These are phyloP conservation scores for Debaryomycetaceae sp. DNA, from an alignment of 1,139 yeast genomes.

Conservation along the genomic window DNA sequence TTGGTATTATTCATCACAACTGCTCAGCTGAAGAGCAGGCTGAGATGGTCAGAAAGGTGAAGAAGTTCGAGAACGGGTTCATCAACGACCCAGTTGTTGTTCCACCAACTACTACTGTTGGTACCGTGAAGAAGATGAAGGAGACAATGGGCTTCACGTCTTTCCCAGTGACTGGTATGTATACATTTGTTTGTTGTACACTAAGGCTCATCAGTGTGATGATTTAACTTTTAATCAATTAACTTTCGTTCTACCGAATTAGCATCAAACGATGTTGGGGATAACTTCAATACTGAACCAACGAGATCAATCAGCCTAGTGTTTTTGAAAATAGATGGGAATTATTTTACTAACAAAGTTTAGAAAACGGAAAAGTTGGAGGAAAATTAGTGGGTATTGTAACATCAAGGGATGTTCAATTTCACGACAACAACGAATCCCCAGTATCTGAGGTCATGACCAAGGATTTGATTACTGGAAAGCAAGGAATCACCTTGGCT, in stretches of 20 bases:
- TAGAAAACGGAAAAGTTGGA: slow-evolving; percentile 82
- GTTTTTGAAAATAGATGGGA: background rate
- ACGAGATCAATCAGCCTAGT: background rate
- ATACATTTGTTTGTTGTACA: slow-evolving; percentile 11
- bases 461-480: slow-evolving; percentile 78
- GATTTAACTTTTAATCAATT: slow-evolving; percentile 51
- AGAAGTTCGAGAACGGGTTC: slow-evolving; percentile 96
- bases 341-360: slow-evolving; percentile 21
- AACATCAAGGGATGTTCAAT: slow-evolving; percentile 96
- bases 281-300: slow-evolving; percentile 37
- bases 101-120: slow-evolving; percentile 71
- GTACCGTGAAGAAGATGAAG: slow-evolving; percentile 74
- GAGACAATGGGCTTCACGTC: slow-evolving; percentile 85
- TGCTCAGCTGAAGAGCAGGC: slow-evolving; percentile 97
- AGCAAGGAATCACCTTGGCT: slow-evolving; percentile 71
- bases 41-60: slow-evolving; percentile 94
- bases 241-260: slow-evolving; percentile 99
- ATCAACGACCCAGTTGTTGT: slow-evolving; percentile 92
- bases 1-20: slow-evolving; percentile 98
- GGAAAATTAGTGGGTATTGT: slow-evolving; percentile 93
- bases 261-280: slow-evolving; percentile 98
- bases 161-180: slow-evolving; percentile 99
- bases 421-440: slow-evolving; percentile 70
- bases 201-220: slow-evolving; percentile 42
- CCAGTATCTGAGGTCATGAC: slow-evolving; percentile 84